Evolutionary conservation across 164 flowering plant species (phyloP).

Genomic region (Tinospora cordifolia): DNA sequence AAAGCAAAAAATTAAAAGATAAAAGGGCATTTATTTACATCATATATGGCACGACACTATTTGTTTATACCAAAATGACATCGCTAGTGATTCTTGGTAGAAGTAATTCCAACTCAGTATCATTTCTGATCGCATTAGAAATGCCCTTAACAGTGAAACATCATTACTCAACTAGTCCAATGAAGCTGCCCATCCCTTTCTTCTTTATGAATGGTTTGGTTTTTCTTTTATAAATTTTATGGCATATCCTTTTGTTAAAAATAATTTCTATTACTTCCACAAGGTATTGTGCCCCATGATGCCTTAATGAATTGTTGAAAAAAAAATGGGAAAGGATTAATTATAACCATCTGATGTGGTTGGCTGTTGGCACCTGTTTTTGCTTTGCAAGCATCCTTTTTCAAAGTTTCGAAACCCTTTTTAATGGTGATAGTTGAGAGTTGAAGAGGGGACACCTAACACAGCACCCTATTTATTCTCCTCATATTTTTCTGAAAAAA

Average conservation of each 20-base stretch:
- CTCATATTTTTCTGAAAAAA: background rate
- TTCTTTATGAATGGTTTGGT: too few species aligned
- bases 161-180: too few species aligned
- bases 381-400: background rate
- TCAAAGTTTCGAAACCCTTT: background rate
- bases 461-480: background rate
- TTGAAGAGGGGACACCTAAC: constrained; percentile 1
- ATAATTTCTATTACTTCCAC: background rate
- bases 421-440: constrained; percentile 7
- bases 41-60: too few species aligned
- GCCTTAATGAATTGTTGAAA: background rate
- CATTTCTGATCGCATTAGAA: too few species aligned
- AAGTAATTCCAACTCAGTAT: too few species aligned
- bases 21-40: too few species aligned
- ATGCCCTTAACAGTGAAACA: too few species aligned
- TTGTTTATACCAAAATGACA: too few species aligned
- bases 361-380: background rate
- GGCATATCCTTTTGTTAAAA: background rate
- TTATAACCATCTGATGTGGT: background rate
- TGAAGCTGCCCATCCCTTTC: too few species aligned
- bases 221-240: too few species aligned
- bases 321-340: background rate
- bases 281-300: background rate
- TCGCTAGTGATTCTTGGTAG: too few species aligned
- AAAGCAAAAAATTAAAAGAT: too few species aligned